phyloP scores from a whole-genome alignment of 192 early-diverging fungal genomes.

The Irineochytrium annulatum region DNA sequence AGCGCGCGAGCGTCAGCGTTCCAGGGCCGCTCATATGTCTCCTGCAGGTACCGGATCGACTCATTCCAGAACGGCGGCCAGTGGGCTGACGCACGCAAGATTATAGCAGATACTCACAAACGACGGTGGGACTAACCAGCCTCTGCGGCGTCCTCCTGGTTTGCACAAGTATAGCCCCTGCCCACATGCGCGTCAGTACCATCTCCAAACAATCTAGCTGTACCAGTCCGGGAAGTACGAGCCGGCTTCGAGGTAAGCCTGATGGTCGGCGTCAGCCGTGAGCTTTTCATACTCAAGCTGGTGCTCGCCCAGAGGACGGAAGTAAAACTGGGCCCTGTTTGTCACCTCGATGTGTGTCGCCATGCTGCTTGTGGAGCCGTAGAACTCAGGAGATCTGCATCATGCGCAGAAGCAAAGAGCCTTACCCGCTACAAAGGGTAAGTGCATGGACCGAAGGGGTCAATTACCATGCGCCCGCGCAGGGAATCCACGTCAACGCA shows the following conservation, averaged over 20 bases:
- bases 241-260: slow-evolving; percentile 35
- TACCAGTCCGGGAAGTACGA: slow-evolving; percentile 66
- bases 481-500: no score
- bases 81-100: slow-evolving; percentile 46
- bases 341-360: slow-evolving; percentile 1
- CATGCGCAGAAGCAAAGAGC: no score
- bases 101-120: background rate
- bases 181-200: background rate
- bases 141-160: slow-evolving; percentile 37
- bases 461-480: no score
- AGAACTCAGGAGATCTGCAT: no score
- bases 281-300: background rate
- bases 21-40: slow-evolving; percentile 49
- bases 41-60: slow-evolving; percentile 50
- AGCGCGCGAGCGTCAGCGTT: slow-evolving; percentile 43
- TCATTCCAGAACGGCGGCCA: slow-evolving; percentile 66
- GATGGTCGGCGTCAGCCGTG: background rate
- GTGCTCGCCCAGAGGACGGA: background rate
- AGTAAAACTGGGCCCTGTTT: background rate
- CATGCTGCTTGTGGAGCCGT: no score
- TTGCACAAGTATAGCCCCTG: slow-evolving; percentile 58
- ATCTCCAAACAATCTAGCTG: background rate
- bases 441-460: no score
- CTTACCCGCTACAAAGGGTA: no score
- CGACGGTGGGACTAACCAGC: slow-evolving; percentile 29